Evolutionary conservation across 768 basidiomycete species (phyloP).

Genomic region (Mycena belliarum): DNA sequence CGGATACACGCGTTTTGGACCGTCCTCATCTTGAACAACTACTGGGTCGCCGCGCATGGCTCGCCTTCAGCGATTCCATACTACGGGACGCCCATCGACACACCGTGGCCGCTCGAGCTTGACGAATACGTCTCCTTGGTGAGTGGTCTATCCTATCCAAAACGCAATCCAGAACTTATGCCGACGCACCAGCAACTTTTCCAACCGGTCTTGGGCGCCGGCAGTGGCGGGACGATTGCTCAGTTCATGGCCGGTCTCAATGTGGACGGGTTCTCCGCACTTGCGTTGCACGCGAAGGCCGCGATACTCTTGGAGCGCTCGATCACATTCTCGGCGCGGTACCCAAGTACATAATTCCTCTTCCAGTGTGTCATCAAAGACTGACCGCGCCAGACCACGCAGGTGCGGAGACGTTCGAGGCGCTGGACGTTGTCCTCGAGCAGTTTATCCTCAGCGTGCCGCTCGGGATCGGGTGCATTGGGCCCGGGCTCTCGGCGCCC

Average conservation of each 20-base stretch:
- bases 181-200: constrained; percentile 1
- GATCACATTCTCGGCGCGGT: constrained; percentile 18
- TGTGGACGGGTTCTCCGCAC: constrained; percentile 27
- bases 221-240: constrained; percentile 27
- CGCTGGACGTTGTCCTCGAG: constrained; percentile 23
- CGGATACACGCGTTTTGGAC: constrained; percentile 38
- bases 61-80: constrained; percentile 45
- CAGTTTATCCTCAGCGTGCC: constrained; percentile 26
- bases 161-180: not conserved
- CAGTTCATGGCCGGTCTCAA: constrained; percentile 28
- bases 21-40: constrained; percentile 42
- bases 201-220: not conserved
- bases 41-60: constrained; percentile 46
- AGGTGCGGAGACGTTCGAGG: constrained; percentile 2
- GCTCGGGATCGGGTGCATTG: constrained; percentile 17
- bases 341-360: constrained; percentile 7
- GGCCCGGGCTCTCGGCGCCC: constrained; percentile 20
- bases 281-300: constrained; percentile 31
- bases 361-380: constrained; percentile 2
- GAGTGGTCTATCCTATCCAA: not conserved
- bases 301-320: constrained; percentile 39
- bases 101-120: constrained; percentile 37
- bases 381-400: constrained; percentile 4
- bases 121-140: constrained; percentile 20
- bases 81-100: constrained; percentile 35